These are phyloP conservation scores for Ganoderma boninense DNA, from an alignment of 1,284 basidiomycete genomes.

Conservation along the genomic window DNA sequence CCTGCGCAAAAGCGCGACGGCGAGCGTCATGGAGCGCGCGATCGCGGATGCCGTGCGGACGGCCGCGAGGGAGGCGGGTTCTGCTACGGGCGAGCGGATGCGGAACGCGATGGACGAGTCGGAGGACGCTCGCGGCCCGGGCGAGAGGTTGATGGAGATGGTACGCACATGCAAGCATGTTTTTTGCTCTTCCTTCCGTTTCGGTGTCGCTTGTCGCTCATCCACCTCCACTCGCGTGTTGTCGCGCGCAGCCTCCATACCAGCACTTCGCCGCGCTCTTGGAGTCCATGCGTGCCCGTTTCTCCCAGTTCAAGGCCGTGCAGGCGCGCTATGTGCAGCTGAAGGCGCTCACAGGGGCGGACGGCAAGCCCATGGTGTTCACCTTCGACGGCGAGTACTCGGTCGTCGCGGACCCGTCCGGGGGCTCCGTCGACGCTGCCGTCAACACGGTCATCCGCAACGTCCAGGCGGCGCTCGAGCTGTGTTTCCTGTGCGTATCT, in stretches of 20 bases:
- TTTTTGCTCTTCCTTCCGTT: constrained; percentile 27
- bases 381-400: constrained; percentile 65
- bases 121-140: background rate
- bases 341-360: constrained; percentile 33
- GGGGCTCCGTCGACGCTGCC: constrained; percentile 46
- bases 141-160: constrained; percentile 14
- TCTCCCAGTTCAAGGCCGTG: constrained; percentile 50
- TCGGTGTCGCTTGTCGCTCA: background rate
- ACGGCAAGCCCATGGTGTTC: constrained; percentile 44
- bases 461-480: constrained; percentile 43
- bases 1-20: background rate
- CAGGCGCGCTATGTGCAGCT: constrained; percentile 50
- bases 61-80: background rate
- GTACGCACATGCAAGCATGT: constrained; percentile 14
- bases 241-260: constrained; percentile 44
- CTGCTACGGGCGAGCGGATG: background rate
- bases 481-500: constrained; percentile 51
- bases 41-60: constrained; percentile 2
- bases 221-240: background rate
- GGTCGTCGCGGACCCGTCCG: constrained; percentile 50
- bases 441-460: constrained; percentile 47
- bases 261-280: constrained; percentile 48
- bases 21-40: background rate
- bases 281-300: constrained; percentile 46
- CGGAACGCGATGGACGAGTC: background rate